A percentile compares a stretch with the other conserved stretches of the same genome.
Conservation (phyloP, 257 asterid species). For the Anisodus acutangulus region DNA sequence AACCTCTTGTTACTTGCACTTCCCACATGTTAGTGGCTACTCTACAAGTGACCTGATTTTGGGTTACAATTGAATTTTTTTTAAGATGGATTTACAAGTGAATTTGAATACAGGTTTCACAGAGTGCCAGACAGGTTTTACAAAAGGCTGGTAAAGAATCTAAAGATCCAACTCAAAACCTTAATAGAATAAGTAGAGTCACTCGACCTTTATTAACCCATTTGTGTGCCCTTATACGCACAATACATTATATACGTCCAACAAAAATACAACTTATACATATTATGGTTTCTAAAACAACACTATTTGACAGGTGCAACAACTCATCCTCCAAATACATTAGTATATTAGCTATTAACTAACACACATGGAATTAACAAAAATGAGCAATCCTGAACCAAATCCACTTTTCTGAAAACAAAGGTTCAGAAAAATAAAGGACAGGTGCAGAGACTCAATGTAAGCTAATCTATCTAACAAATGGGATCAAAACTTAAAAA, state of each 20-base stretch:
- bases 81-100: background rate
- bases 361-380: background rate
- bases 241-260: conserved; percentile 5
- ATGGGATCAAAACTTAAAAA: background rate
- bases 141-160: background rate
- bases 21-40: background rate
- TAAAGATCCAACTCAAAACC: background rate
- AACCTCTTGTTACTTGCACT: background rate
- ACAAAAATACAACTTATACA: background rate
- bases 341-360: background rate
- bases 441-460: background rate
- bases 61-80: background rate
- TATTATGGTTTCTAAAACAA: background rate
- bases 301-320: conserved; percentile 15
- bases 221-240: background rate
- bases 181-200: background rate
- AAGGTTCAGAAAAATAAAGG: conserved; percentile 6
- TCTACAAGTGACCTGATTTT: background rate
- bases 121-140: background rate
- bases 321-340: conserved; percentile 9
- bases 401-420: background rate
- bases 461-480: background rate
- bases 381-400: background rate
- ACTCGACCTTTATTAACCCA: background rate
- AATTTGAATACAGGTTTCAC: background rate